phyloP scores from a whole-genome alignment of 345 rosid genomes.

The Boechera divaricarpa region DNA sequence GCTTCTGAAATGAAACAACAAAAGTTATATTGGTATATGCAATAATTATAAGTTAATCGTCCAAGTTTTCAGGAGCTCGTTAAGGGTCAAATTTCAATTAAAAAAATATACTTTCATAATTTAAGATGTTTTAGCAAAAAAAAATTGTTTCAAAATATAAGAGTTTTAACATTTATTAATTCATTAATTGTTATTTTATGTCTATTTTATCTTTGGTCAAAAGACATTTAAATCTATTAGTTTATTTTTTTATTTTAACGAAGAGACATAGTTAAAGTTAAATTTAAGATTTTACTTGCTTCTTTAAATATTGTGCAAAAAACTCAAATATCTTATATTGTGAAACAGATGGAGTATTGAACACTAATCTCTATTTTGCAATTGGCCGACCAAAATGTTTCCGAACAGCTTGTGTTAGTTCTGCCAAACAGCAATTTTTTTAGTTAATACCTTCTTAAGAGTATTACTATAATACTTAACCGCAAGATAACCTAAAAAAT shows the following conservation, averaged over 20 bases:
- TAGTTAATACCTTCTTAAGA: conserved; percentile 15
- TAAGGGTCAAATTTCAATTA: conserved; percentile 30
- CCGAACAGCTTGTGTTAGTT: conserved; percentile 27
- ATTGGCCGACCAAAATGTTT: conserved; percentile 34
- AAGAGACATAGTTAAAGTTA: no score
- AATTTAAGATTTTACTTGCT: no score
- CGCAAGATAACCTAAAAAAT: conserved; percentile 31
- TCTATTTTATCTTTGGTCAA: no score
- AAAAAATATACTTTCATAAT: neutral
- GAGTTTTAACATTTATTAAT: no score
- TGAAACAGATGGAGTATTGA: neutral
- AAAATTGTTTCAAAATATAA: no score
- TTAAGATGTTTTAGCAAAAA: no score
- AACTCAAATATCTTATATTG: no score
- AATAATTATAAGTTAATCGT: conserved; percentile 33
- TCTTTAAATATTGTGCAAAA: no score
- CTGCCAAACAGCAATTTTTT: conserved; percentile 31
- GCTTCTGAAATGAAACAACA: conserved; percentile 13
- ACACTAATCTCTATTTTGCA: conserved; percentile 26
- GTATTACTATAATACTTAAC: conserved; percentile 19
- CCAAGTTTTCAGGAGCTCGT: conserved; percentile 45
- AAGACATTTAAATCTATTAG: no score
- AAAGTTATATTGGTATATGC: conserved; percentile 1
- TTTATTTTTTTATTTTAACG: no score
- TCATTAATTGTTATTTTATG: no score